These are phyloP conservation scores for Parascedosporium putredinis DNA, from an alignment of 2,329 filamentous ascomycete species.

Conservation along the genomic window DNA sequence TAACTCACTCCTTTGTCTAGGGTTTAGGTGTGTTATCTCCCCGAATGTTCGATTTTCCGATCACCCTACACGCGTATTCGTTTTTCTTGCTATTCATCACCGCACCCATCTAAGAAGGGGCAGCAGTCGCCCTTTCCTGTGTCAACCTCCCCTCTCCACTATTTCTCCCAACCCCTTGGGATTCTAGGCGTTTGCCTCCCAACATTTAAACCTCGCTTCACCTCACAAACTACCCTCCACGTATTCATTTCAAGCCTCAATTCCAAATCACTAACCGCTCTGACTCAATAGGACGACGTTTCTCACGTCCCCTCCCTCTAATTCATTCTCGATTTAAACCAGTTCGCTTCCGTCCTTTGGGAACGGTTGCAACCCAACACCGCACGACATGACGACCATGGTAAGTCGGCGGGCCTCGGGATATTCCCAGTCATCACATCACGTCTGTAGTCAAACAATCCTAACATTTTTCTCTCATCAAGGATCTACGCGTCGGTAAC, in stretches of 20 bases:
- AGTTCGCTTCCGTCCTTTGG: slow-evolving; percentile 11
- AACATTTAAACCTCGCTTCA: no score
- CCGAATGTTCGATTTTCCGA: background rate
- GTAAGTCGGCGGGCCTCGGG: slow-evolving; percentile 27
- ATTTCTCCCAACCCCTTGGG: background rate
- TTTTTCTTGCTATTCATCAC: no score
- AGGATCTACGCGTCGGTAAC: slow-evolving; percentile 93
- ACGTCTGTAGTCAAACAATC: background rate
- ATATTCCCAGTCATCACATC: background rate
- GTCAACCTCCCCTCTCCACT: background rate
- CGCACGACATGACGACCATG: slow-evolving; percentile 39
- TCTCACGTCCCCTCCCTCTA: slow-evolving; percentile 8
- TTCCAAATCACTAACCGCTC: background rate
- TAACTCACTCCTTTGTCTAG: slow-evolving; percentile 11
- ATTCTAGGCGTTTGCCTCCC: no score
- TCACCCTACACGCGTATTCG: background rate
- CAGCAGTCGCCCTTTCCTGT: no score
- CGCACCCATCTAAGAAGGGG: no score
- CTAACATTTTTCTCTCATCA: slow-evolving; percentile 12
- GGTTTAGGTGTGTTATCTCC: background rate
- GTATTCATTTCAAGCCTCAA: background rate
- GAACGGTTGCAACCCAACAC: slow-evolving; percentile 11
- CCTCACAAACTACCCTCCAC: no score
- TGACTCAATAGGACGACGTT: background rate
- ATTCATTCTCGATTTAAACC: slow-evolving; percentile 14